Conservation (phyloP, 805 yeast genomes). For the Nakazawaea pomicola region DNA sequence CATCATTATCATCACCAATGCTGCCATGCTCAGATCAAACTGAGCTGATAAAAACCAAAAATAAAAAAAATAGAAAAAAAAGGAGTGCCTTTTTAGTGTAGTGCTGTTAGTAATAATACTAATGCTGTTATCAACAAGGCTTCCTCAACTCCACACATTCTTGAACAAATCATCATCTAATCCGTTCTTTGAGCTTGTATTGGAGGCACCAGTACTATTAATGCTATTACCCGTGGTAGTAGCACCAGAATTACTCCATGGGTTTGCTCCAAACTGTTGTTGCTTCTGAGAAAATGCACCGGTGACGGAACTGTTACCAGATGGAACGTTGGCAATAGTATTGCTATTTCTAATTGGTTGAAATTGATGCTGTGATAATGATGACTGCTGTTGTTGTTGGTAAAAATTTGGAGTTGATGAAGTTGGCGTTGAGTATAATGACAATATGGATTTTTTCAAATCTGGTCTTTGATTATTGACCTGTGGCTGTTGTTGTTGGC, state of each 20-base stretch:
- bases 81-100: too few species aligned
- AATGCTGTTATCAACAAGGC: too few species aligned
- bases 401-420: constrained; percentile 56
- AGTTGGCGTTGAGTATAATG: constrained; percentile 72
- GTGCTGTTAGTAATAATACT: too few species aligned
- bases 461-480: constrained; percentile 54
- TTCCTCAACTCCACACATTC: constrained; percentile 58
- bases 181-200: constrained; percentile 14
- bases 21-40: too few species aligned
- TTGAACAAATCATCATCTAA: constrained; percentile 64
- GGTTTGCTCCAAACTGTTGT: constrained; percentile 15
- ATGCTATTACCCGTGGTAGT: constrained; percentile 1
- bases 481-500: constrained; percentile 16
- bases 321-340: too few species aligned
- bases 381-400: constrained; percentile 46
- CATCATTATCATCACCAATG: too few species aligned
- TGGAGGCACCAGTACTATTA: too few species aligned
- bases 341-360: too few species aligned
- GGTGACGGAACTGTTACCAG: too few species aligned
- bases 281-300: too few species aligned
- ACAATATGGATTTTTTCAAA: constrained; percentile 84
- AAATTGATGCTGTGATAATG: constrained; percentile 12
- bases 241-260: not conserved
- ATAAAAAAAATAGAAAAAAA: too few species aligned
- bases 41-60: too few species aligned